A percentile compares a stretch with the other conserved stretches of the same genome.
Conservation (phyloP, 202 grass and related monocot species). For the Eragrostis tef region DNA sequence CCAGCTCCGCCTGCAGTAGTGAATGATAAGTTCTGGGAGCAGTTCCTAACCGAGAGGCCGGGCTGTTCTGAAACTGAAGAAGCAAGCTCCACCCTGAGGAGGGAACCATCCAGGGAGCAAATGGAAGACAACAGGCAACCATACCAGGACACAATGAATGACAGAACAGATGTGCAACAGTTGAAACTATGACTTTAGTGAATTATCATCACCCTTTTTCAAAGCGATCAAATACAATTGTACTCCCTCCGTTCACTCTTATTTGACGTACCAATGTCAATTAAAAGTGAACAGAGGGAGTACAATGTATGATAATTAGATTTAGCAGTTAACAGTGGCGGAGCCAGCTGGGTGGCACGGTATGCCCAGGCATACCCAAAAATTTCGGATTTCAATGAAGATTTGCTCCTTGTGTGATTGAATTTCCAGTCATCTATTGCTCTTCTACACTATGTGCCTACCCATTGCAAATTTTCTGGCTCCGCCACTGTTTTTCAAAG, state of each 20-base stretch:
- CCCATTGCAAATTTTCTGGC: no score
- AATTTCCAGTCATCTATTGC: no score
- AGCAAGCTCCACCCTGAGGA: constrained; percentile 53
- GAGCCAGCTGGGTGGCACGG: no score
- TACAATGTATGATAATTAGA: constrained; percentile 17
- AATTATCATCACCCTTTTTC: background rate
- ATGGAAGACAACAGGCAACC: constrained; percentile 36
- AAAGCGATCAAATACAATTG: background rate
- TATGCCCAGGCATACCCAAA: no score
- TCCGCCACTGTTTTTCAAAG: background rate
- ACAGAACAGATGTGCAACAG: constrained; percentile 52
- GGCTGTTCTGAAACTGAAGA: constrained; percentile 66
- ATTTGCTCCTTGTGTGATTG: no score
- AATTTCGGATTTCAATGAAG: no score
- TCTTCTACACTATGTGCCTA: no score
- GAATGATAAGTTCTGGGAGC: constrained; percentile 97
- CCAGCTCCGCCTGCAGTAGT: constrained; percentile 49
- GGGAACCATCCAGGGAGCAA: constrained; percentile 49
- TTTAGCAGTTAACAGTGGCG: background rate
- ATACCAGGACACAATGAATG: constrained; percentile 27
- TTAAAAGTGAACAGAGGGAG: no score
- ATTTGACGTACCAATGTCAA: no score
- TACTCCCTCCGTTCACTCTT: no score
- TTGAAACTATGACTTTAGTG: constrained; percentile 59
- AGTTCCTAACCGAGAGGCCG: constrained; percentile 85